Conservation (phyloP, 306 rosid species). For the Cucumis sativus region Cucumber_9930_V3 NC_026660.2:22735001-22735500, state of each 20-base stretch:
- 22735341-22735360: background rate
- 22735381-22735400: background rate
- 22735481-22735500: background rate
- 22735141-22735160: conserved; percentile 3
- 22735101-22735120: no score
- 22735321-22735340: background rate
- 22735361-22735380: background rate
- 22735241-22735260: background rate
- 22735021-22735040: background rate
- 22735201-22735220: no score
- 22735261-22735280: background rate
- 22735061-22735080: background rate
- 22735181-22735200: background rate
- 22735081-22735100: background rate
- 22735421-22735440: background rate
- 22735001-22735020: background rate
- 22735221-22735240: background rate
- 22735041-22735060: background rate
- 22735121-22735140: no score
- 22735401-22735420: background rate
- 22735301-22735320: background rate
- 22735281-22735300: conserved; percentile 1
- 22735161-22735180: conserved; percentile 15
- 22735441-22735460: background rate
- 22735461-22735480: background rate